Evolutionary conservation across 306 rosid species (phyloP), one percentile per base, ranked within the genome.

Genomic region (Prosopis cineraria): DNA sequence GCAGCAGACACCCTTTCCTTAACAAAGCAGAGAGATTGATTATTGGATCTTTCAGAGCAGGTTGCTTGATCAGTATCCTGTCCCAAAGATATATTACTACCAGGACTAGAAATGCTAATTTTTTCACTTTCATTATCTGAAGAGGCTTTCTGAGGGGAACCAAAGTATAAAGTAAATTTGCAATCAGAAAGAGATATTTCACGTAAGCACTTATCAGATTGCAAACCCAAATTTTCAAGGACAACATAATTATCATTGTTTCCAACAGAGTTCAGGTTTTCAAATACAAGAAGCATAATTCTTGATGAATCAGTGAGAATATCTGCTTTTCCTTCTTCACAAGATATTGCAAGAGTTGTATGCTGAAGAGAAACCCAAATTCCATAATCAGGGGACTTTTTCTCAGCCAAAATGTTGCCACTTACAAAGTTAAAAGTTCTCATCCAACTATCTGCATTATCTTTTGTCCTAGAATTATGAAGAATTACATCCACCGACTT

Each of bases 131-230:
- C 79, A 31, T 78, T 59, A 77, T 69, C 81, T 34, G 88, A 78
- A 78, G 86, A 74, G 76, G 78, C 79, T 48, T 64, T 80, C 68
- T 81, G 82, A 67, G 76, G 83, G 60, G 60, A 68, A 55, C 78
- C 75, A 84, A 83, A 36, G 78, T 73, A 70, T 70, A 85, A 73
- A 72, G 80, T 62, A 77, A 84, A 75, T 31, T 17, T 74, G 81
- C 86, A 89, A 76, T 81, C 84, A 56, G 95, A 87, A 73, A 94
- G 79, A 70, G 91, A 88, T 52, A 92, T 68, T 86, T 90, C 92
- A 81, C 90, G 93, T 37, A 85, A 82, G 81, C 89, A 80, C 78
- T 80, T 75, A 79, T 83, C 80, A 84, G 90, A 85, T 48, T 45
- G 84, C 80, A 76, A 56, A 47, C 74, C 78, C 71, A 81, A 79